phyloP scores from a whole-genome alignment of 192 early-diverging fungal species.

The Coemansia sp. region DNA sequence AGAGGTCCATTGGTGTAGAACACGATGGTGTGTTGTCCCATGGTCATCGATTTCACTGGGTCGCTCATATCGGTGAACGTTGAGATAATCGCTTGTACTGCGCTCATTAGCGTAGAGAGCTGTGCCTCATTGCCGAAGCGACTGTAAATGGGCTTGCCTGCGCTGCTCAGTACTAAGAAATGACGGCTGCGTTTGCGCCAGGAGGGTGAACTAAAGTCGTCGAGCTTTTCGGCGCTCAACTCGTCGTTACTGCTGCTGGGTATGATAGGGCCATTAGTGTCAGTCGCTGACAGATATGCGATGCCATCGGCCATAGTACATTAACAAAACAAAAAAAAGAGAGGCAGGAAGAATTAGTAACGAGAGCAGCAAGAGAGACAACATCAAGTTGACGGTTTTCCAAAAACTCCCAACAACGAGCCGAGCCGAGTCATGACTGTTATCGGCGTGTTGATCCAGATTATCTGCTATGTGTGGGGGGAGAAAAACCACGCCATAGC shows the following conservation, averaged over 20 bases:
- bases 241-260: neutral
- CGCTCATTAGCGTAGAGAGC: constrained; percentile 85
- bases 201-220: constrained; percentile 46
- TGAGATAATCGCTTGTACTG: constrained; percentile 87
- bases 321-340: neutral
- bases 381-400: no score
- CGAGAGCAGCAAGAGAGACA: neutral
- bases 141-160: constrained; percentile 95
- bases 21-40: constrained; percentile 78
- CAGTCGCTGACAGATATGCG: neutral
- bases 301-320: constrained; percentile 2
- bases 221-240: constrained; percentile 39
- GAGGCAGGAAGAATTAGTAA: neutral
- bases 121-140: constrained; percentile 91
- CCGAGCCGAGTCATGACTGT: constrained; percentile 2
- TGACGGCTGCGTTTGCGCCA: constrained; percentile 69
- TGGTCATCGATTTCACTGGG: constrained; percentile 62
- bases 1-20: constrained; percentile 82
- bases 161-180: constrained; percentile 90
- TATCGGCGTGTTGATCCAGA: neutral
- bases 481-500: constrained; percentile 5
- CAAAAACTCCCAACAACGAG: neutral
- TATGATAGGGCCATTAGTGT: neutral
- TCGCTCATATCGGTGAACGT: constrained; percentile 87
- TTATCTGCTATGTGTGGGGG: neutral